Base-by-base conservation (phyloP, 768 basidiomycete genomes). In the Favolaschia claudopus region DNA sequence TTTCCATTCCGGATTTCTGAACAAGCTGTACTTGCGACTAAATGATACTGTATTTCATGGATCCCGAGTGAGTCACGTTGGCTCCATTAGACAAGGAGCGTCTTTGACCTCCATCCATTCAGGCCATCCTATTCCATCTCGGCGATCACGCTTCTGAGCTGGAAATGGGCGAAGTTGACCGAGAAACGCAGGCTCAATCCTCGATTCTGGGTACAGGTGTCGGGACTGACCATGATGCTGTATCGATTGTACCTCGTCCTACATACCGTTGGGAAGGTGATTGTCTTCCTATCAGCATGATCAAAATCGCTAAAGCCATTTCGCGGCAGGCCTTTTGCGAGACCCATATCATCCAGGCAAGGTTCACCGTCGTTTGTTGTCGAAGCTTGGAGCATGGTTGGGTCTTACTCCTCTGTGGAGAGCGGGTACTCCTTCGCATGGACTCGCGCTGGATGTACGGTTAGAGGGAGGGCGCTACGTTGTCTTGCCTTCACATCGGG, bases 171-270 rank as follows among this genome's bases (percentile, higher is more conserved):
- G 83, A 86, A 28, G 72, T 91, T 34, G 87, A 89, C 62, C 54
- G 80, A 14, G 77, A 85, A 50, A 82, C 83, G 3, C 81, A 78
- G 48, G 76, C 70, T 15, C 78, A 74, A 34, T 70, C 82, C 2
- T 87, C 88, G 3, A 85, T 83, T 4, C 70, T 88, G 20, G 89
- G 85, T 5, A 89, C 87, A 1, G 87, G 87, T 1, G 84, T 79
- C n/a, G 88, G 87, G 6, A 92, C 91, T 0, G 87, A 91, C 66
- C 83, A 90, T 60, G 85, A 92, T 66, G 84, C 86, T 58, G 72
- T 77, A 1, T 77, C 76, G 38, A 87, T 92, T 48, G 82, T 83
- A 10, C 74, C 84, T 0, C 82, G 91, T 10, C 86, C 86, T 1
- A 73, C 76, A 15, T 92, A 87, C 70, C 80, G 84, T 31, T 91